A percentile compares a stretch with the other conserved stretches of the same genome.
Evolutionary conservation across 1,139 yeast species (phyloP).

Genomic region (Pneumocystis sp.): DNA sequence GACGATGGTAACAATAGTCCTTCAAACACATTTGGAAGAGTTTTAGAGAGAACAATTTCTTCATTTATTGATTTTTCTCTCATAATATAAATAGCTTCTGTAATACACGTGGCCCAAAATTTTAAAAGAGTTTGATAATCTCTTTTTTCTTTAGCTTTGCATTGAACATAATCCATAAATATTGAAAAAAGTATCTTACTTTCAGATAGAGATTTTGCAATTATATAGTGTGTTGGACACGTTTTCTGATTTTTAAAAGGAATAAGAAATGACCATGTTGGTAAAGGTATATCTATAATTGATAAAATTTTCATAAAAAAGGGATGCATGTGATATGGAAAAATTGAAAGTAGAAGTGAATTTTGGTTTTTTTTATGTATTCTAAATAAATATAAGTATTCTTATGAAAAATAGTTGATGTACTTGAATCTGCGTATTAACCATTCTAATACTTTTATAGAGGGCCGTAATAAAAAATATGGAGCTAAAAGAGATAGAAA

Average conservation of each 20-base stretch:
- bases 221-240: constrained; percentile 51
- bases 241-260: constrained; percentile 53
- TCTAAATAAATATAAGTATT: constrained; percentile 7
- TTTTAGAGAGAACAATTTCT: constrained; percentile 29
- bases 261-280: constrained; percentile 59
- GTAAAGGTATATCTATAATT: constrained; percentile 46
- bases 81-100: constrained; percentile 45
- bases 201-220: constrained; percentile 48
- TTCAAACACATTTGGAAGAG: constrained; percentile 31
- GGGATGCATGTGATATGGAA: constrained; percentile 65
- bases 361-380: constrained; percentile 73
- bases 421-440: constrained; percentile 72
- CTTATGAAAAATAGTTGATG: constrained; percentile 5
- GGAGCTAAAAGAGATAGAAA: constrained; percentile 67
- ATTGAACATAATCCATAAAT: constrained; percentile 45
- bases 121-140: constrained; percentile 55
- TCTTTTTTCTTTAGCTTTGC: constrained; percentile 30
- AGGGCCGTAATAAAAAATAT: constrained; percentile 55
- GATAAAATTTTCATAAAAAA: constrained; percentile 62
- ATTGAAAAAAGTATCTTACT: constrained; percentile 55
- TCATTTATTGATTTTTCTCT: constrained; percentile 24
- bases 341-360: constrained; percentile 45
- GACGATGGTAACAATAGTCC: constrained; percentile 23
- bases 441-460: constrained; percentile 86
- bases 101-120: constrained; percentile 62